Base-by-base conservation (phyloP, 2,329 filamentous ascomycete species). In the Fusarium protoensiforme region DNA sequence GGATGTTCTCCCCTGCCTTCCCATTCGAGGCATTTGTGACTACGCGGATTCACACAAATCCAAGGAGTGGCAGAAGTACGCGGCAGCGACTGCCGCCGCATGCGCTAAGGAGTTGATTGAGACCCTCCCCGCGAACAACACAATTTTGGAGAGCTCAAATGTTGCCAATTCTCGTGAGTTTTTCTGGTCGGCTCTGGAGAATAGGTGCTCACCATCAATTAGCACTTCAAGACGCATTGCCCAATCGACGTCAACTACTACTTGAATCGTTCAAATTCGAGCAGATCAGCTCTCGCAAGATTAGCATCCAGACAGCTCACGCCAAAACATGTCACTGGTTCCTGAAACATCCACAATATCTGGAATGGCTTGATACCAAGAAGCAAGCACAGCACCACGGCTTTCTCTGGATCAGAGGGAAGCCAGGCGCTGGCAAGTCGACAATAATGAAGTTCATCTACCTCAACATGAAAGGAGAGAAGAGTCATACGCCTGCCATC, bases 341-440 rank as follows among this genome's bases (percentile, higher is more conserved):
- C 0, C 51, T 74, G 0, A 7, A 61, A 0, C 33, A 65, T 1
- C 43, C 43, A 0, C 11, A 68, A 0, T 78, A 77, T 9, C 14
- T 64, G 0, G 20, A 10, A 0, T 78, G 73, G 73, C 41, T 65
- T 1, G 36, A 71, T 24, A 2, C 14, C 0, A 20, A 13, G 4
- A 36, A 63, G 2, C 6, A 24, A 1, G 1, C 8, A 0, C 1
- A 65, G 0, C 69, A 77, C 0, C 58, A 38, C 0, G 84, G 85
- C 0, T 81, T 87, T 31, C 61, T 88, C 0, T 87, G 85, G 85
- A 84, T 88, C 33, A 82, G 82, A 51, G 86, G 86, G 0, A 86
- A 87, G 13, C 82, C 84, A 1, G 85, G 85, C 0, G 78, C 81
- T 2, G 84, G 85, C 0, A 88, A 88, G 62, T 88, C 84, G 0